Evolutionary conservation across 495 filamentous ascomycete species (phyloP).

Genomic region (Penicillium manginii): DNA sequence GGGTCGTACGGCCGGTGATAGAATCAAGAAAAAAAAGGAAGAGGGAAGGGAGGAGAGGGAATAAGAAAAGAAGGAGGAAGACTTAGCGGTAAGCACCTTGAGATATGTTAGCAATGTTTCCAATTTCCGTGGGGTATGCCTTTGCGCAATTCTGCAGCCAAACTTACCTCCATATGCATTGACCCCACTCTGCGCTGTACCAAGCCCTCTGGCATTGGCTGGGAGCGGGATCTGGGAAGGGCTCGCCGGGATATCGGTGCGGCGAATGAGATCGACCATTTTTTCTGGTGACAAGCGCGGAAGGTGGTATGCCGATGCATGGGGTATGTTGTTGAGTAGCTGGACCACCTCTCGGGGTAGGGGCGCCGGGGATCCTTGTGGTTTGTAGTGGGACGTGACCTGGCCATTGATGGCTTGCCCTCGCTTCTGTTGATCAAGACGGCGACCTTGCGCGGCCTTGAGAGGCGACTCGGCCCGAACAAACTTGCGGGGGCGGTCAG

Average conservation of each 20-base stretch:
- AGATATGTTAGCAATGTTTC: not conserved
- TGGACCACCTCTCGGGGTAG: constrained; percentile 82
- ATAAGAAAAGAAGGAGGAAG: constrained; percentile 1
- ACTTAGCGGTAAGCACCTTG: constrained; percentile 40
- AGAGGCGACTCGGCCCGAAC: constrained; percentile 82
- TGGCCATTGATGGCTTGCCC: constrained; percentile 40
- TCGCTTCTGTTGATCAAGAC: constrained; percentile 78
- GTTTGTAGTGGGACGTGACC: constrained; percentile 41
- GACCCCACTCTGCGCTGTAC: constrained; percentile 28
- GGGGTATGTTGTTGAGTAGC: constrained; percentile 80
- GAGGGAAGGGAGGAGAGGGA: too few species aligned
- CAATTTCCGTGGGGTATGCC: too few species aligned
- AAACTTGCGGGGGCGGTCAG: constrained; percentile 75
- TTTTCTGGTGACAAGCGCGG: constrained; percentile 68
- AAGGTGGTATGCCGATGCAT: constrained; percentile 70
- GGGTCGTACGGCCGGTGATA: constrained; percentile 4
- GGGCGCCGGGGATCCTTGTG: constrained; percentile 50
- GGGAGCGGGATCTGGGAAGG: constrained; percentile 49
- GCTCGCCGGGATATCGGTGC: constrained; percentile 64
- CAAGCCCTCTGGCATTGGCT: constrained; percentile 36
- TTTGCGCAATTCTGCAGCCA: too few species aligned
- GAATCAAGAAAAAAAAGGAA: not conserved
- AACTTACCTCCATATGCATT: constrained; percentile 43
- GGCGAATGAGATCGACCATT: constrained; percentile 73
- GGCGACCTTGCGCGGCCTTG: constrained; percentile 80